Base-by-base conservation (phyloP, 768 basidiomycete species). In the Suillus subaureus region DNA sequence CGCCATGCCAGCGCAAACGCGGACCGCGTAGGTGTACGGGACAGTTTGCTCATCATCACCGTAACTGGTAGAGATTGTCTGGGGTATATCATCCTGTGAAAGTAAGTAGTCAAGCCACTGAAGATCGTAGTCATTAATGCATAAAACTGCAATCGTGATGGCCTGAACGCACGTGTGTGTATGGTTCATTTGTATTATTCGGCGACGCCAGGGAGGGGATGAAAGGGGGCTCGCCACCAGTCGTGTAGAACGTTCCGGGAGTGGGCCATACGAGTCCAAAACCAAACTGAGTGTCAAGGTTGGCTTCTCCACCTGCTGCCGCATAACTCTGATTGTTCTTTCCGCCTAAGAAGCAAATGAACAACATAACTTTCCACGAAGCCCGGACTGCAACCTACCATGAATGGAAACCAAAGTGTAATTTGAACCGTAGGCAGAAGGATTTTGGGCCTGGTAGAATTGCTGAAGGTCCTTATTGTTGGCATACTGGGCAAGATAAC, bases 21-120 rank as follows among this genome's bases (percentile, higher is more conserved):
- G 85, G n/a, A 40, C 68, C 12, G 90, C 88, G 69, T 83, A 90
- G 63, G 74, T 79, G 61, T 73, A 61, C n/a, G 90, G 89, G 28
- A 91, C 88, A 87, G 89, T 87, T 72, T 90, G 89, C 64, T 93
- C 91, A 65, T 86, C 83, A 56, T 92, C 90, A 4, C 83, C 88
- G 71, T 92, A 92, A 68, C 88, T 89, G 0, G 89, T 91, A 0
- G 89, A 89, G 47, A 93, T 90, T 6, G 85, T 79, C 67, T 85
- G 82, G 16, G 90, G 89, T 2, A 83, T 73, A 45, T 79, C 71
- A 12, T 76, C 61, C n/a, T 84, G 82, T 15, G 67, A 69, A 0
- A 85, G 75, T n/a, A 91, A 72, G 64, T 83, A 87, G 49, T 88
- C 81, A 18, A 92, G 76, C 90, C 90, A 92, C 80, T 89, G 70